Base-by-base conservation (phyloP, 1,139 yeast species). In the Candida sanyaensis region DNA sequence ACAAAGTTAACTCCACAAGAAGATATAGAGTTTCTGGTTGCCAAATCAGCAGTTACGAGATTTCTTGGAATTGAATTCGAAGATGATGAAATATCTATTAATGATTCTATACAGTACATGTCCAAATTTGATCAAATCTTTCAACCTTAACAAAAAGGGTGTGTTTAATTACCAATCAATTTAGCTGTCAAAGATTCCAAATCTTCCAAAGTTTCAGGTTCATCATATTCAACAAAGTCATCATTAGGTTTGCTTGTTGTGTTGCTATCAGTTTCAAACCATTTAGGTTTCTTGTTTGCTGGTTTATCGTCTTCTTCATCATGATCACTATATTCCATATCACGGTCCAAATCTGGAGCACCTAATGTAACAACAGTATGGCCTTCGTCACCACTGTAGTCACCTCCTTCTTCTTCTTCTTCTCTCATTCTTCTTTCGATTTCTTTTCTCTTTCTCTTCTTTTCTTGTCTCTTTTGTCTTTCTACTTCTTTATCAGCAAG, bases 131-230 rank as follows among this genome's bases (percentile, higher is more conserved):
- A 42, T 30, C 34, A 41, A 29, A 42, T 47, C 23, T 50, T 50
- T 45, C 37, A 37, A n/a, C 38, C 38, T 17, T 3, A 36, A 23
- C 28, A 23, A 10, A 5, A 9, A 32, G 21, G n/a, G 2, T 17
- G 21, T 17, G 21, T 17, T 21, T 49, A 50, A 34, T 41, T 47
- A 21, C 53, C 50, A 33, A 45, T 47, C 40, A 93, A 81, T 64
- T 80, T 81, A 42, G 88, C 80, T 2, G 98, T 86, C 68, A 93
- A 81, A 10, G 96, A 91, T 74, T 93, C 99, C 68, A 93, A 78
- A 62, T 93, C 98, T 64, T 90, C 97, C 66, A 93, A 75, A 29
- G 96, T 87, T 59, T 89, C 88, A 21, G 97, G 97, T 61, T 86
- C 89, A 55, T 88, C 95, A 45, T 88, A 75, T 66, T 91, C 97